Base-by-base conservation (phyloP, 129 eudicot species). In the Mikania micrantha region DNA sequence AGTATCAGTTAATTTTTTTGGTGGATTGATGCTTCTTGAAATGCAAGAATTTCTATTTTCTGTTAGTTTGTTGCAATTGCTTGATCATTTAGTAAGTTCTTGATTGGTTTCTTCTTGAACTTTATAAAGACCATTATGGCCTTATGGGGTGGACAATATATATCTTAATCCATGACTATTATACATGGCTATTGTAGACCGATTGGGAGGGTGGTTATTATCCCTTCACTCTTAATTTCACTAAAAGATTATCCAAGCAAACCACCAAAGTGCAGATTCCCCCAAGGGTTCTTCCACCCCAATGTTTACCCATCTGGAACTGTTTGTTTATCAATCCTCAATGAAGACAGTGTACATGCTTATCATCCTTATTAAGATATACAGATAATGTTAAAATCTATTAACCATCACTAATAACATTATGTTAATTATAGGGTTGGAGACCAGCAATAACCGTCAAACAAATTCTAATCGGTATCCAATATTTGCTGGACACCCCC, bases 191-290 rank as follows among this genome's bases (percentile, higher is more conserved):
- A 3, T 75, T 71, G 80, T 91, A 92, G 98, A 92, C 96, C 65
- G 96, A 93, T 39, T 93, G 98, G 98, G 98, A 92, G 17, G 96
- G 95, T 45, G 98, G 98, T 32, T 72, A 39, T 82, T 92, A 75
- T 74, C 91, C 96, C 0, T 79, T 92, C 2, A 86, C 91, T 3
- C 79, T 92, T 70, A 76, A 81, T 62, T 91, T 91, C 72, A 85
- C 82, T n/a, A 93, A 91, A n/a, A 56, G 95, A 87, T 63, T 91
- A 91, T 70, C 94, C 94, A 50, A 83, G 89, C 72, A 86, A 86
- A 62, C 89, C 94, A 34, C 94, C 94, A 40, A 86, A 80, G 60
- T 86, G 94, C 74, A 83, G 81, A 45, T 81, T 86, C 50, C 94
- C 94, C 2, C 74, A 63, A 44, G 86, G 86, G 9, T 87, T 87